A percentile compares a stretch with the other conserved stretches of the same genome.
Evolutionary conservation across 306 rosid species (phyloP).

Genomic region (Inga oerstediana): DNA sequence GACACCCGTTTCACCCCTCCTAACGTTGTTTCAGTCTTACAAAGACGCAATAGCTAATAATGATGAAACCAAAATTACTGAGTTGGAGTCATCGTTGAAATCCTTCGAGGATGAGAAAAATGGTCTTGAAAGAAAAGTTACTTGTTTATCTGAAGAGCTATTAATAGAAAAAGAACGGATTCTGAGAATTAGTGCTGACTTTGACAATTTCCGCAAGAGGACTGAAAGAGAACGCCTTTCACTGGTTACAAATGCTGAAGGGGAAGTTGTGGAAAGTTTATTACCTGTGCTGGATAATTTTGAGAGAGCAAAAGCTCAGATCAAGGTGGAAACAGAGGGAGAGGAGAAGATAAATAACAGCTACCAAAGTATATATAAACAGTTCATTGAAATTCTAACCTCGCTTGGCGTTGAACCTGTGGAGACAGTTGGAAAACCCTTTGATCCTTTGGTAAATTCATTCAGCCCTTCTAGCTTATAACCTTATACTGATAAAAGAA

Average conservation of each 20-base stretch:
- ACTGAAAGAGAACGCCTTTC: constrained; percentile 90
- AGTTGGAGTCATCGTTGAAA: constrained; percentile 69
- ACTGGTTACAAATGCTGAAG: constrained; percentile 84
- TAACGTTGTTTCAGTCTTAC: constrained; percentile 59
- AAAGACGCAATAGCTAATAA: constrained; percentile 76
- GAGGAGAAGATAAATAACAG: constrained; percentile 91
- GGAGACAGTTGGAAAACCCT: constrained; percentile 83
- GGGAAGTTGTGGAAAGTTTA: constrained; percentile 86
- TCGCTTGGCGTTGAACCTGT: constrained; percentile 81
- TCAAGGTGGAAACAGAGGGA: constrained; percentile 88
- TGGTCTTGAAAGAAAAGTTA: constrained; percentile 54
- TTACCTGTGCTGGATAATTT: constrained; percentile 85
- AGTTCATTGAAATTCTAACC: constrained; percentile 73
- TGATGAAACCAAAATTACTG: constrained; percentile 65
- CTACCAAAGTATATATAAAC: constrained; percentile 92
- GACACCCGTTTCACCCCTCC: constrained; percentile 52
- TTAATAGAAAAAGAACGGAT: constrained; percentile 64
- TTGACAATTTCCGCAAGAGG: constrained; percentile 95
- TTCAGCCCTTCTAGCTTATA: constrained; percentile 15
- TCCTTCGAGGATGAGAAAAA: constrained; percentile 74
- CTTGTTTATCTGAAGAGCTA: constrained; percentile 66
- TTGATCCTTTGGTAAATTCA: constrained; percentile 91
- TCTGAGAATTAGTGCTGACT: constrained; percentile 92
- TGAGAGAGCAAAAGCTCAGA: constrained; percentile 91
- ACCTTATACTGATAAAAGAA: background rate